Base-by-base conservation (phyloP, 192 early-diverging fungal genomes). In the Coemansia umbellata region DNA sequence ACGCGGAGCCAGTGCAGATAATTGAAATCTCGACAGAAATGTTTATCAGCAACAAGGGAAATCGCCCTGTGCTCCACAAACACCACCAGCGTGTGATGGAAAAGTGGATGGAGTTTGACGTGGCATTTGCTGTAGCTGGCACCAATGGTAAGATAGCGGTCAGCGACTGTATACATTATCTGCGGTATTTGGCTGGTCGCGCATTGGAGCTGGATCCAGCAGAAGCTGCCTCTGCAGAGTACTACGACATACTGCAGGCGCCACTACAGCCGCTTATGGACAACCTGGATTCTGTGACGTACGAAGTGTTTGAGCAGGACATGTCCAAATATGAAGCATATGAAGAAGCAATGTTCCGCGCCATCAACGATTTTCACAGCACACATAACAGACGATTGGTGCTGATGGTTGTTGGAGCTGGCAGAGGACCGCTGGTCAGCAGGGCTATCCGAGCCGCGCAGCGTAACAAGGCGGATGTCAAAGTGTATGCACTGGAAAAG, bases 231-330 rank as follows among this genome's bases (percentile, higher is more conserved):
- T 87, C 91, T 2, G 73, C 64, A 5, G 93, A 86, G 18, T 97
- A 96, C 59, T 87, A 92, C 43, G 97, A 99, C 57, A 94, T 87
- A 51, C 63, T 93, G 18, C 90, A 94, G 74, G 80, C 84, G 26
- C 90, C 90, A 15, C 69, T 95, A 15, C 75, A 92, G 82, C 97
- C 97, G 9, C 76, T 99, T 21, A 93, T 93, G 85, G 91, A 98
- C 55, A 90, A 99, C 56, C 79, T 99, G 27, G 93, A 93, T 40
- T 89, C 90, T 7, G 85, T 81, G 4, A 97, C 93, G 2, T 99
- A 99, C 72, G 91, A 94, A 72, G 90, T 90, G 0, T 99, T 98
- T 78, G 97, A 98, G 66, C 88, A 86, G 40, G 94, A 97, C 69
- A 87, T 88, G 11, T 82, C 92, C 33, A 99, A 99, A 66, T 99